These are phyloP conservation scores for Taphrina pruni DNA, from an alignment of 1,139 yeast genomes.

Conservation along the genomic window DNA sequence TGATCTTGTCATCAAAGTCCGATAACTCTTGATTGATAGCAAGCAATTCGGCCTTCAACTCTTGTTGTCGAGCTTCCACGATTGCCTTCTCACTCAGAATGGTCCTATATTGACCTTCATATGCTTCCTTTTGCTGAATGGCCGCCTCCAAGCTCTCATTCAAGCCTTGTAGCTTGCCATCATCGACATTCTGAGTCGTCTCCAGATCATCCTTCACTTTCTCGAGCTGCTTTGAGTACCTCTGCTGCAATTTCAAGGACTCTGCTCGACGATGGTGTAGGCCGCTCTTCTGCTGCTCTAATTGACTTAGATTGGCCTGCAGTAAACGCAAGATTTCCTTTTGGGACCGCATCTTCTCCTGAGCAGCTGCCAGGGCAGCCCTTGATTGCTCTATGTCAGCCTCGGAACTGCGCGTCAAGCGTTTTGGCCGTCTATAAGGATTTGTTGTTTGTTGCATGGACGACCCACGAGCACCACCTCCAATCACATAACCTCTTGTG, in stretches of 20 bases:
- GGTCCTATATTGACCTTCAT: constrained; percentile 24
- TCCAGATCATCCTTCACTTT: constrained; percentile 33
- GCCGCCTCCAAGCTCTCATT: constrained; percentile 29
- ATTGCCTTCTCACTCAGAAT: constrained; percentile 28
- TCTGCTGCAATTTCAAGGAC: constrained; percentile 7
- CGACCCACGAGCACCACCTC: constrained; percentile 53
- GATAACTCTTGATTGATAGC: constrained; percentile 48
- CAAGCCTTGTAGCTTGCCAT: constrained; percentile 35
- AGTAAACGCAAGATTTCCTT: constrained; percentile 12
- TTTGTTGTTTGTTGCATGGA: constrained; percentile 67
- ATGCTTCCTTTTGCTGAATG: constrained; percentile 23
- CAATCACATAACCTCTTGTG: constrained; percentile 52
- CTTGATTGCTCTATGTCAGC: constrained; percentile 40
- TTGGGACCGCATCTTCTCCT: constrained; percentile 17
- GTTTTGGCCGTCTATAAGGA: constrained; percentile 50
- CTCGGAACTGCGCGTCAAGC: constrained; percentile 46
- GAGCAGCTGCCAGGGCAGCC: constrained; percentile 15
- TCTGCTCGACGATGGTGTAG: constrained; percentile 14
- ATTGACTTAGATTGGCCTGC: constrained; percentile 7
- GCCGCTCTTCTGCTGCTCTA: constrained; percentile 9
- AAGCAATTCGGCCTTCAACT: constrained; percentile 46
- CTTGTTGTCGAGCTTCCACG: constrained; percentile 18
- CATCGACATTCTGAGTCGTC: constrained; percentile 26
- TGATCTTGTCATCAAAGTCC: constrained; percentile 46
- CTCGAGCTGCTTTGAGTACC: constrained; percentile 18